Evolutionary conservation across 768 basidiomycete genomes (phyloP), one percentile per base, ranked within the genome.

Genomic region (Amanita pseudoporphyria): DNA sequence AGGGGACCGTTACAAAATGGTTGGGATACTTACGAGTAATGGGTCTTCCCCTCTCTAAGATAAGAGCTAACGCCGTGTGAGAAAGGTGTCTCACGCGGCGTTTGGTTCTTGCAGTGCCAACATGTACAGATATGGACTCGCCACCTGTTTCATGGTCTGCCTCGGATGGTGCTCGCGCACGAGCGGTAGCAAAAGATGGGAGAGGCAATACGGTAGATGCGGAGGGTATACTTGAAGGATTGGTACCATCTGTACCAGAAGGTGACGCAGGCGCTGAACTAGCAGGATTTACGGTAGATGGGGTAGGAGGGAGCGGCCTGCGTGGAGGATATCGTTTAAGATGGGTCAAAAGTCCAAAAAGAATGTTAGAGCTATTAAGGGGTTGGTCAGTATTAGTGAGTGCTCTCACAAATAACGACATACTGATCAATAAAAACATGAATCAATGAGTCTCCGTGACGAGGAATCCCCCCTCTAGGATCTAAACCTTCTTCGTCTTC

Each of bases 1-100:
- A 22, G 36, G 5, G 16, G 31, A 30, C 12, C 24, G 45, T 24
- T 19, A 45, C 9, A 22, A 43, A 22, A 14, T n/a, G 47, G 24
- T 24, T 4, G 10, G 18, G 19, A 14, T 10, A 63, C 69, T 38
- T 49, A 70, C 84, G 76, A 19, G 77, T 79, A 47, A 90, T 72
- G 6, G 82, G 77, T 31, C 90, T 75, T 6, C 89, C 91, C 33
- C 90, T 77, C 65, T 92, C 89, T 32, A 94, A 71, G 47, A 93
- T 77, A 32, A 92, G 73, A 1, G 81, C 74, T 28, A 93, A 72
- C 5, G 86, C 84, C 3, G 82, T 73, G 63, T 93, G 88, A 45
- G 85, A 91, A 18, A 94, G 65, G 54, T 80, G 81, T 37, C 58
- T 62, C 38, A 45, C 44, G 18, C 44, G 43, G 18, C 45, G 51